Base-by-base conservation (phyloP, 352 stramenopile genomes). In the Globisporangium nodosum region DNA sequence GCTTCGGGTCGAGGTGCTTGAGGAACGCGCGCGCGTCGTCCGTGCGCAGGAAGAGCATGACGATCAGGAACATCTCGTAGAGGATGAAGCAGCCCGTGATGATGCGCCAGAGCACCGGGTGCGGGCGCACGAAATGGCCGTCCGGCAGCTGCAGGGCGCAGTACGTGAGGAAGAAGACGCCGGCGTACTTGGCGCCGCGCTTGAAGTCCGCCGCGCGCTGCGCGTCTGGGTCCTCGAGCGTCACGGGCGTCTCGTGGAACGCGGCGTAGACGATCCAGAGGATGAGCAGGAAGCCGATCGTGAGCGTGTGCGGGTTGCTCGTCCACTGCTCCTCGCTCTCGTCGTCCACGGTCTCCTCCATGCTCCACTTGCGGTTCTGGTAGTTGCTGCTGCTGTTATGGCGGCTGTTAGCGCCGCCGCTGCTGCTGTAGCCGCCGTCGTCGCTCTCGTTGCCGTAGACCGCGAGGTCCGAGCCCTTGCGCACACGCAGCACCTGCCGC, bases 81-180 rank as follows among this genome's bases (percentile, higher is more conserved):
- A 97, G 71, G 46, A 97, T 96, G 60, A 96, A 96, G 42, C 88
- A 71, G 21, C 90, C 91, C 15, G 93, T 96, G 45, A 97, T 73
- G 11, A 97, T 54, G 16, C 91, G 80, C 91, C 91, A 97, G 42
- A 97, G 72, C 43, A 94, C 90, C 33, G 91, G 91, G 52, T 97
- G 91, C 52, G 91, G 91, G 2, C 87, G 87, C 43, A 90, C 69
- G 49, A 94, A 92, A 57, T 96, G 87, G 12, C 85, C 85, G 58
- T 96, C 87, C 24, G 85, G 87, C 37, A 96, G 67, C 60, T 96
- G 87, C 49, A 96, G 66, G 63, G 70, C 70, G 69, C 85, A 94
- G 64, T 96, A 96, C 56, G 87, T 88, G 54, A 96, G 73, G 71
- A 96, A 96, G 54, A 94, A 93, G 13, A 83, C 60, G 27, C 72